Percentiles rank a stretch among this genome's conserved stretches.
phyloP scores from a whole-genome alignment of 345 rosid species.

The Ceriops zippeliana region DNA sequence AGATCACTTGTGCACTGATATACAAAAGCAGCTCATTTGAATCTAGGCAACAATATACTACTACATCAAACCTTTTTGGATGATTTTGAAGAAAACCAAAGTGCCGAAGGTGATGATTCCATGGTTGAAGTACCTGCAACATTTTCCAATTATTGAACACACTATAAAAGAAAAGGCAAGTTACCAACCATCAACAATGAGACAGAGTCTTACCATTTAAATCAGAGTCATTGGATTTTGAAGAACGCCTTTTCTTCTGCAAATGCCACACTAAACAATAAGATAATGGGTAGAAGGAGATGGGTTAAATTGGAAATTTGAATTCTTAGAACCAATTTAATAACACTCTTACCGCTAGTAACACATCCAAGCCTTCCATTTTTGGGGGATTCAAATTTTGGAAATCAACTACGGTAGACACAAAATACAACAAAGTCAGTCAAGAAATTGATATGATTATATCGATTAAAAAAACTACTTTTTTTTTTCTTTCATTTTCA shows the following conservation, averaged over 20 bases:
- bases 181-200: neutral
- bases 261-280: constrained; percentile 4
- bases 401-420: constrained; percentile 51
- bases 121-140: constrained; percentile 49
- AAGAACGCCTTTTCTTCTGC: constrained; percentile 58
- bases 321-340: neutral
- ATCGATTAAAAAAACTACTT: too few species aligned
- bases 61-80: constrained; percentile 61
- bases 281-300: neutral
- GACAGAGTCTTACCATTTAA: constrained; percentile 45
- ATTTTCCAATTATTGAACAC: constrained; percentile 12
- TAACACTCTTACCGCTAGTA: constrained; percentile 46
- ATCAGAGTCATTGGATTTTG: constrained; percentile 45
- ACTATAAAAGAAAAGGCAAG: neutral
- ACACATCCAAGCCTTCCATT: constrained; percentile 66
- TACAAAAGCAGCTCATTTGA: neutral
- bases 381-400: constrained; percentile 53
- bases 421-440: neutral
- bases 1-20: neutral
- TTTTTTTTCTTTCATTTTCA: too few species aligned
- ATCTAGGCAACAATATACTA: neutral
- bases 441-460: too few species aligned
- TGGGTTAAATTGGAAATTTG: neutral
- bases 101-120: constrained; percentile 48
- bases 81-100: constrained; percentile 85